Evolutionary conservation across 345 rosid species (phyloP).

Genomic region (Fremontodendron californicum): DNA sequence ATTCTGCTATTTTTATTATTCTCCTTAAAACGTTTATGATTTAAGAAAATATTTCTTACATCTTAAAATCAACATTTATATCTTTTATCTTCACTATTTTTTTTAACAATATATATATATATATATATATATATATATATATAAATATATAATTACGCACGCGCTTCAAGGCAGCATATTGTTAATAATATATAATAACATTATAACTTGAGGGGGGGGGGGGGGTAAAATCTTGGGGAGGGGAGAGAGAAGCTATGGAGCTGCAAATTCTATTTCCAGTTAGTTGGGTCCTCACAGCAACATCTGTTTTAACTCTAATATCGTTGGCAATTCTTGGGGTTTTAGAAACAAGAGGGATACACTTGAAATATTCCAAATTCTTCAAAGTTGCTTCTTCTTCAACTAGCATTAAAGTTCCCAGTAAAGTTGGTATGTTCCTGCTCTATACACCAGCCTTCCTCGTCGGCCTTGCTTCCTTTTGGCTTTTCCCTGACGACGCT

Average conservation of each 20-base stretch:
- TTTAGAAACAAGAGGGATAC: constrained; percentile 46
- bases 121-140: too few species aligned
- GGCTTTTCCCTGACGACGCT: constrained; percentile 34
- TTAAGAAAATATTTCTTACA: too few species aligned
- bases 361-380: constrained; percentile 63
- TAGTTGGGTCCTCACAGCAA: constrained; percentile 28
- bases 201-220: too few species aligned
- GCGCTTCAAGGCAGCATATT: too few species aligned
- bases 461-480: constrained; percentile 46
- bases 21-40: too few species aligned
- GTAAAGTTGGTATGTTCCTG: constrained; percentile 57
- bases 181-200: too few species aligned
- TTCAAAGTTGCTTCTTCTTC: constrained; percentile 7
- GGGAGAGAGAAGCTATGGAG: neutral
- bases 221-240: too few species aligned
- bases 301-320: constrained; percentile 30
- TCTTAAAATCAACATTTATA: too few species aligned
- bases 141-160: too few species aligned
- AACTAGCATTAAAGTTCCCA: constrained; percentile 24
- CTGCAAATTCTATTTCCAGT: constrained; percentile 32
- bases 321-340: constrained; percentile 31
- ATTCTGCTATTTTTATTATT: too few species aligned
- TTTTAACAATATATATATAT: too few species aligned
- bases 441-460: constrained; percentile 59
- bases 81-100: too few species aligned